Percentiles rank a stretch among this genome's conserved stretches.
phyloP scores from a whole-genome alignment of 352 stramenopile species.

The Globisporangium uncinulatum region DNA sequence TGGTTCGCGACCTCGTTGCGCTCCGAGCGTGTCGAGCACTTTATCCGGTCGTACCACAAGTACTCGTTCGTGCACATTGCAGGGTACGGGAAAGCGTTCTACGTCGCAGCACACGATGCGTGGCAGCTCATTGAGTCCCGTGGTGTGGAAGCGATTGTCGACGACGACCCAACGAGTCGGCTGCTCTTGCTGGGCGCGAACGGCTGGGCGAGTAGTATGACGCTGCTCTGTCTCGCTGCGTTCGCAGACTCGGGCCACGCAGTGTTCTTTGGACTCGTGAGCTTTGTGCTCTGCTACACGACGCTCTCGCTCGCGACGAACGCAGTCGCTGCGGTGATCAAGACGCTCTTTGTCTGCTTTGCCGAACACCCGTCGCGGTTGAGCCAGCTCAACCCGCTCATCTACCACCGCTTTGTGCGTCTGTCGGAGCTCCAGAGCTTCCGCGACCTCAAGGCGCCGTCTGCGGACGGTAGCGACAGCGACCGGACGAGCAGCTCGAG shows the following conservation, averaged over 20 bases:
- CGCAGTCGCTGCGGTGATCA: conserved; percentile 69
- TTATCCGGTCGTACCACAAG: conserved; percentile 85
- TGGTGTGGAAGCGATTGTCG: conserved; percentile 80
- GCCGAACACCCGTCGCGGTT: conserved; percentile 71
- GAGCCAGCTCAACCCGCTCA: conserved; percentile 78
- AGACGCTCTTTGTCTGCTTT: conserved; percentile 87
- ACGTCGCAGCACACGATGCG: conserved; percentile 66
- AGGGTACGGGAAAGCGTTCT: conserved; percentile 76
- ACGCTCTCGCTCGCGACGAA: conserved; percentile 72
- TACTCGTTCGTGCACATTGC: conserved; percentile 83
- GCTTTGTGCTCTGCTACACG: conserved; percentile 78
- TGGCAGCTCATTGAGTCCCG: conserved; percentile 76
- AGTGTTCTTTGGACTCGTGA: conserved; percentile 69
- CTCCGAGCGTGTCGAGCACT: conserved; percentile 58
- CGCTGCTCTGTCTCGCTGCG: conserved; percentile 52
- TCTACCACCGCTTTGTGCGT: conserved; percentile 83
- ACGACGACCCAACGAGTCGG: conserved; percentile 79
- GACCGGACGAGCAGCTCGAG: background rate
- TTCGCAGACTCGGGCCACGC: conserved; percentile 44
- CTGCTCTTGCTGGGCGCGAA: conserved; percentile 69
- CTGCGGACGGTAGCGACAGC: background rate
- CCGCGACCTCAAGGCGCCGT: conserved; percentile 56
- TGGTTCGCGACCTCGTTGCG: conserved; percentile 29
- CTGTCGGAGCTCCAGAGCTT: conserved; percentile 85
- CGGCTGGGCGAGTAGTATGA: conserved; percentile 77